Percentiles rank a stretch among this genome's conserved stretches.
These are phyloP conservation scores for Acacia melanoxylon DNA, from an alignment of 306 rosid genomes.

Conservation along the genomic window DNA sequence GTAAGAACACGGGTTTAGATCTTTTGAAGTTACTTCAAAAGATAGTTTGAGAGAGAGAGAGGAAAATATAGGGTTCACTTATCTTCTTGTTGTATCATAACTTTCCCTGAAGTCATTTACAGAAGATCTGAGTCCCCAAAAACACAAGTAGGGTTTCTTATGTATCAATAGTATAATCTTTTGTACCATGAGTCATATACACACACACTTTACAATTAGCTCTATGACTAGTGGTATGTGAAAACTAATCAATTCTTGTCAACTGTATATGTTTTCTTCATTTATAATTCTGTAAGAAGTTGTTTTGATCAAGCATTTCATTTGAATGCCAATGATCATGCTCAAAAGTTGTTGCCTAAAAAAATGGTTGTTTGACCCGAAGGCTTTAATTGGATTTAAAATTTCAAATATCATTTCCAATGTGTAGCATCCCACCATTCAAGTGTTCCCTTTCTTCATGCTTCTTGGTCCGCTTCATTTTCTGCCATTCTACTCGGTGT, in stretches of 20 bases:
- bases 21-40: background rate
- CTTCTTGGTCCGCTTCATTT: too few species aligned
- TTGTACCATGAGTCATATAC: background rate
- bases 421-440: too few species aligned
- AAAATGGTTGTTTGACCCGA: background rate
- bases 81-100: background rate
- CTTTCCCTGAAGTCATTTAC: background rate
- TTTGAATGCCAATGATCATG: background rate
- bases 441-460: too few species aligned
- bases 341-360: background rate
- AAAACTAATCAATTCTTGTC: background rate
- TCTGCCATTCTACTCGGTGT: too few species aligned
- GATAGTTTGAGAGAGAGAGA: background rate
- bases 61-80: background rate
- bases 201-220: background rate
- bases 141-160: constrained; percentile 21
- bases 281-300: background rate
- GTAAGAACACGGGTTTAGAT: background rate
- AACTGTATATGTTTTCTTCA: background rate
- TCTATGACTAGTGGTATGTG: background rate
- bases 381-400: background rate
- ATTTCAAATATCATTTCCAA: too few species aligned
- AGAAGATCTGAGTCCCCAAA: background rate
- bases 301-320: background rate
- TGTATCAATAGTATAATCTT: constrained; percentile 16